These are phyloP conservation scores for Fusarium oxysporum DNA, from an alignment of 2,329 filamentous ascomycete species.

Conservation along the genomic window DNA sequence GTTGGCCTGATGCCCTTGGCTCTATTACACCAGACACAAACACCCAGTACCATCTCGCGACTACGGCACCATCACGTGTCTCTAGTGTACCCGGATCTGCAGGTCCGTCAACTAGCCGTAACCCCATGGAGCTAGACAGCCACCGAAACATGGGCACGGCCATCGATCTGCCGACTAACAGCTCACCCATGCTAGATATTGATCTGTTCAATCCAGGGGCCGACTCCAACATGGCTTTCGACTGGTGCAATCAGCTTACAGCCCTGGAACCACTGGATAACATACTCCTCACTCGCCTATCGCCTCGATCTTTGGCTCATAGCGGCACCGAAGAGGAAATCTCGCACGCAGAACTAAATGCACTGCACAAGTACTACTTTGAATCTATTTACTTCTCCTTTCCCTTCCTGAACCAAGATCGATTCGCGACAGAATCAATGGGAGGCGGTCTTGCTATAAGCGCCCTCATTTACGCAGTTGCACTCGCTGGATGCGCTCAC, in stretches of 20 bases:
- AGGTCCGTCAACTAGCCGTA: not conserved
- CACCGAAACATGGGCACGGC: not conserved
- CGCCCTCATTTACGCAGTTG: not conserved
- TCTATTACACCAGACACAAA: not conserved
- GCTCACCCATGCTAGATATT: not conserved
- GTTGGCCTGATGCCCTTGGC: not conserved
- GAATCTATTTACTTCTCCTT: not conserved
- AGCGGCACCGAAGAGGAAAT: not conserved
- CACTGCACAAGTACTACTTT: not conserved
- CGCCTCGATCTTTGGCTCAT: not conserved
- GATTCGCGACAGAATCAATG: not conserved
- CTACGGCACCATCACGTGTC: not conserved
- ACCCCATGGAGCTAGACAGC: not conserved
- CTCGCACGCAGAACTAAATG: not conserved
- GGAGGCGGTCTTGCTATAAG: not conserved
- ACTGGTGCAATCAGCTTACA: not conserved
- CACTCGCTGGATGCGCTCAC: not conserved
- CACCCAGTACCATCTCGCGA: not conserved
- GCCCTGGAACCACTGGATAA: not conserved
- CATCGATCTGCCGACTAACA: not conserved
- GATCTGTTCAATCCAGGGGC: not conserved
- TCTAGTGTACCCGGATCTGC: not conserved
- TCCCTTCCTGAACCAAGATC: not conserved
- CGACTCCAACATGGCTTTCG: not conserved
- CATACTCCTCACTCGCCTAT: not conserved